These are phyloP conservation scores for Ustilago vetiveriae DNA, from an alignment of 1,284 basidiomycete species.

Conservation along the genomic window DNA sequence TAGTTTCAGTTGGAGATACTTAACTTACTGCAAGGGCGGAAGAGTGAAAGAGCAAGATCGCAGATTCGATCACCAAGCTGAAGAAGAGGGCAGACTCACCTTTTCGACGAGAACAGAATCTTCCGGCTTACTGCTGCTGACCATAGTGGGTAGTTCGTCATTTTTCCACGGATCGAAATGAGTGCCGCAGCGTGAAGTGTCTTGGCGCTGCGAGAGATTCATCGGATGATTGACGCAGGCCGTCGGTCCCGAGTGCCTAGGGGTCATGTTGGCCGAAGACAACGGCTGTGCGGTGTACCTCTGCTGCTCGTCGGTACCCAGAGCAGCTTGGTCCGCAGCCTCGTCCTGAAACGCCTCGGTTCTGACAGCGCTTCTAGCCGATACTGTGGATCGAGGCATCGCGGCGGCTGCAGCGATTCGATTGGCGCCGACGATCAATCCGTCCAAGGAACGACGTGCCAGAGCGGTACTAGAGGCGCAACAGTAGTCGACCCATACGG, in stretches of 20 bases:
- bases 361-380: too few relatives aligned
- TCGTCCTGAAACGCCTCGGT: too few relatives aligned
- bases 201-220: not conserved
- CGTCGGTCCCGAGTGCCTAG: not conserved
- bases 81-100: not conserved
- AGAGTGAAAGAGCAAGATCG: too few relatives aligned
- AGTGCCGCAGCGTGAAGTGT: not conserved
- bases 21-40: too few relatives aligned
- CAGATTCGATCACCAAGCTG: too few relatives aligned
- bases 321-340: too few relatives aligned
- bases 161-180: not conserved
- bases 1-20: too few relatives aligned
- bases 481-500: constrained; percentile 15
- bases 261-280: too few relatives aligned
- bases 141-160: too few relatives aligned
- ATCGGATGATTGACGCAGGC: not conserved
- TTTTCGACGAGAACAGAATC: not conserved
- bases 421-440: constrained; percentile 14
- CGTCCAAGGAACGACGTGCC: constrained; percentile 21
- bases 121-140: not conserved
- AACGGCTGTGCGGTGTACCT: too few relatives aligned
- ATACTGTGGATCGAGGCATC: not conserved
- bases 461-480: constrained; percentile 30
- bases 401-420: constrained; percentile 7
- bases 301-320: too few relatives aligned